These are phyloP conservation scores for Polysphondylium violaceum DNA, from an alignment of 78 protist genomes.

Conservation along the genomic window DNA sequence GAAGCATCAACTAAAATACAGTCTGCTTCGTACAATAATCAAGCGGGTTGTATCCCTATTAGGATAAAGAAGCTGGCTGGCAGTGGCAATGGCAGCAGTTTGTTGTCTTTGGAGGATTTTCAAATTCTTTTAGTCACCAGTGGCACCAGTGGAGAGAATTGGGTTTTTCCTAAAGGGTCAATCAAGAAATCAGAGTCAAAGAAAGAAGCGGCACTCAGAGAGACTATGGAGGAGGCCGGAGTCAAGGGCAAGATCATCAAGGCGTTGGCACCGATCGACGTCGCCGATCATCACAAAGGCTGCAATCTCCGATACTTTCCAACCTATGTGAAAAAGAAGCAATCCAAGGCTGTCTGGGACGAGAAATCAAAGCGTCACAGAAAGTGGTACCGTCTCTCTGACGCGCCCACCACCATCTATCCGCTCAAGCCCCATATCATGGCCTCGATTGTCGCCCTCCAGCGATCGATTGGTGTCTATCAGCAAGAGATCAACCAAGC, in stretches of 20 bases:
- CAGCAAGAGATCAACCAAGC: conserved; percentile 2
- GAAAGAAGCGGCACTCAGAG: conserved; percentile 67
- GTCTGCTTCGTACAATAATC: conserved; percentile 47
- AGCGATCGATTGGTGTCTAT: conserved; percentile 21
- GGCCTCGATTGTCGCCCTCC: conserved; percentile 17
- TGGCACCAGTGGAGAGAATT: conserved; percentile 46
- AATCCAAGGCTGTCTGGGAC: conserved; percentile 12
- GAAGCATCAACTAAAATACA: too few species aligned
- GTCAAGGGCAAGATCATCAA: conserved; percentile 42
- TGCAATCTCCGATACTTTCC: conserved; percentile 20
- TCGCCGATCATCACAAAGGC: conserved; percentile 59
- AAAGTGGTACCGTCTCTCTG: conserved; percentile 28
- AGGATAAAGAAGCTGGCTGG: conserved; percentile 24
- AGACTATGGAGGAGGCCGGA: conserved; percentile 71
- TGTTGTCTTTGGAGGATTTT: conserved; percentile 21
- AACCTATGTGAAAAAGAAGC: conserved; percentile 1
- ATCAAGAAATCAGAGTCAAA: conserved; percentile 47
- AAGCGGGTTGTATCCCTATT: conserved; percentile 76
- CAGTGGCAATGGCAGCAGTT: neutral
- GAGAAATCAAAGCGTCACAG: conserved; percentile 11
- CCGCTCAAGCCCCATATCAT: conserved; percentile 59
- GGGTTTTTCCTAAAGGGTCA: conserved; percentile 79
- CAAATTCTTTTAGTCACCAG: conserved; percentile 61
- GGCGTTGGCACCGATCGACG: neutral
- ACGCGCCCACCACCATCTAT: neutral